These are phyloP conservation scores for Dactylellina leptospora DNA, from an alignment of 2,329 filamentous ascomycete genomes.

Conservation along the genomic window DNA sequence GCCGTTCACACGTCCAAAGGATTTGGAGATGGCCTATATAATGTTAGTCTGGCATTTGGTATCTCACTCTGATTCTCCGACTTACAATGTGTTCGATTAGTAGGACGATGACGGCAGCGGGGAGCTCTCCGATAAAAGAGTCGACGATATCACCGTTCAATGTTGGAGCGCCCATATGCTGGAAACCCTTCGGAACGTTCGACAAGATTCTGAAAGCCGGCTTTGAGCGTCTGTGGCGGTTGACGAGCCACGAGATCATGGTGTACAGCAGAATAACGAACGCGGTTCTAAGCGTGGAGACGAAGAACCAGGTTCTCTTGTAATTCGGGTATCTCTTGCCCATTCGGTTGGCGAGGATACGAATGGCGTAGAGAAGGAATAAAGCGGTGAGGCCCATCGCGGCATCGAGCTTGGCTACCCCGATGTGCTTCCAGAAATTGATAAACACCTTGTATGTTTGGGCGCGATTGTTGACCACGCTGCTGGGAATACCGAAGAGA, in stretches of 20 bases:
- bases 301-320: conserved; percentile 84
- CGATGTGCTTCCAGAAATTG: conserved; percentile 78
- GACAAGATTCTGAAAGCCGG: conserved; percentile 79
- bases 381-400: conserved; percentile 87
- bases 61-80: not conserved
- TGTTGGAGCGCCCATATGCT: conserved; percentile 76
- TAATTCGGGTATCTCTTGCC: conserved; percentile 75
- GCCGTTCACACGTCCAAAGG: conserved; percentile 93
- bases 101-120: conserved; percentile 89
- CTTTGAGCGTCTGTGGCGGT: conserved; percentile 71
- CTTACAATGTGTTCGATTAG: conserved; percentile 88
- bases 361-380: conserved; percentile 77
- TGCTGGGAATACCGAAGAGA: conserved; percentile 77
- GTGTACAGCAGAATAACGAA: conserved; percentile 94
- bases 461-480: conserved; percentile 73
- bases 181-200: conserved; percentile 82
- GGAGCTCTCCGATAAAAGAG: conserved; percentile 76
- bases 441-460: conserved; percentile 84
- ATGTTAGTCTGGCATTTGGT: not conserved
- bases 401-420: conserved; percentile 75
- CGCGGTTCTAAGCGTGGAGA: conserved; percentile 86
- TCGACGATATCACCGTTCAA: conserved; percentile 74
- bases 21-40: conserved; percentile 79
- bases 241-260: conserved; percentile 85
- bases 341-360: conserved; percentile 69